Evolutionary conservation across 768 basidiomycete species (phyloP), one percentile per base, ranked within the genome.

Genomic region (Terana coerulea): DNA sequence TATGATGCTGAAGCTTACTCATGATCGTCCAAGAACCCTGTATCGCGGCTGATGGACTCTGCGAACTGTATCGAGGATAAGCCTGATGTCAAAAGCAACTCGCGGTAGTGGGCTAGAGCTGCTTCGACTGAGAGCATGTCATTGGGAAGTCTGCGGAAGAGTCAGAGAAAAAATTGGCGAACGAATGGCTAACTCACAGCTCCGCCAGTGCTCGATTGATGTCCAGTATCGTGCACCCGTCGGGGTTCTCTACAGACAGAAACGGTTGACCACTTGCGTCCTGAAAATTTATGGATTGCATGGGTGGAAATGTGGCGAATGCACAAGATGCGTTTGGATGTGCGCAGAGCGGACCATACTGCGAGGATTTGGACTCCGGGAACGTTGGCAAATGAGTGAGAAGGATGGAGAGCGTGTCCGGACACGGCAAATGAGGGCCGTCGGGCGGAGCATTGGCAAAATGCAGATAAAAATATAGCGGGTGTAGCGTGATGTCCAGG

Each of bases 271-370:
- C 58, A 5, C 54, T 40, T 26, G 51, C 52, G 46, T 59, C 58
- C 44, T 56, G 47, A 42, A 61, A 63, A 35, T 51, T 55, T 10
- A 63, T 54, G 12, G 51, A 34, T 6, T 54, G 52, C 37, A 59
- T 54, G 0, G 62, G 62, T 15, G 62, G 62, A 45, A 59, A 63
- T 24, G 62, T 63, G 29, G 56, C 59, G 47, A 63, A 63, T 2
- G 59, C 62, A 39, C 62, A 61, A 7, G 56, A 57, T n/a, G 62
- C 62, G 29, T 63, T 63, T 9, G 62, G 59, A 33, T 63, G 62
- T 3, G 48, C 22, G 43, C 62, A 63, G 6, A 63, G 51, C 12
- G 62, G 62, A 6, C 62, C 62, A 39, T 63, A 63, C 43, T 63
- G 62, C 7, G 58, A 56, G 17, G 37, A 42, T 15, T 55, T 56